These are phyloP conservation scores for Colletotrichum aenigma DNA, from an alignment of 2,329 filamentous ascomycete species.

Conservation along the genomic window DNA sequence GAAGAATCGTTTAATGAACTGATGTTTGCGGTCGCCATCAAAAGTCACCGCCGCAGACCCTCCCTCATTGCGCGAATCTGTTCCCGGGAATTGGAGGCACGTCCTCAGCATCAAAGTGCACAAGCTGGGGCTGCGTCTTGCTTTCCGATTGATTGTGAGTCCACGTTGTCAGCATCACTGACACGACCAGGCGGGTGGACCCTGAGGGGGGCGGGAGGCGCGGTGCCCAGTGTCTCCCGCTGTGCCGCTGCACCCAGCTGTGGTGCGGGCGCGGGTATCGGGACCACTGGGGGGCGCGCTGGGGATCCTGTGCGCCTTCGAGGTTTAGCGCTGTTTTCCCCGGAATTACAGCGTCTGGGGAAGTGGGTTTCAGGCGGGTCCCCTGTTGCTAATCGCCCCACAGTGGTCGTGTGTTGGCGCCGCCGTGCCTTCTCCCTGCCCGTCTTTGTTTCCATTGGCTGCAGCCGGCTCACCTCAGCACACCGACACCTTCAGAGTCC, in stretches of 20 bases:
- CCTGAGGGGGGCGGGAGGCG: background rate
- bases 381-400: conserved; percentile 4
- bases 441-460: background rate
- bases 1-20: background rate
- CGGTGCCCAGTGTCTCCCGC: background rate
- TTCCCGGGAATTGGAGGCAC: background rate
- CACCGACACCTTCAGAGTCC: background rate
- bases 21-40: background rate
- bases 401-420: background rate
- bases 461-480: background rate
- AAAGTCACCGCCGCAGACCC: background rate
- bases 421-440: background rate
- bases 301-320: background rate
- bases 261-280: conserved; percentile 13
- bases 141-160: background rate
- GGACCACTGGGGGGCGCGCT: conserved; percentile 5
- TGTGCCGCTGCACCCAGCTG: background rate
- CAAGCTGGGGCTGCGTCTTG: background rate
- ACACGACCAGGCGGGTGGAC: background rate
- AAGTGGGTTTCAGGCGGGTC: conserved; percentile 17
- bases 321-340: conserved; percentile 19
- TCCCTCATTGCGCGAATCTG: background rate
- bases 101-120: background rate
- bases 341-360: conserved; percentile 23
- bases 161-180: background rate